Evolutionary conservation across 139 green algal species (phyloP).

Genomic region (Closterium sp.): DNA sequence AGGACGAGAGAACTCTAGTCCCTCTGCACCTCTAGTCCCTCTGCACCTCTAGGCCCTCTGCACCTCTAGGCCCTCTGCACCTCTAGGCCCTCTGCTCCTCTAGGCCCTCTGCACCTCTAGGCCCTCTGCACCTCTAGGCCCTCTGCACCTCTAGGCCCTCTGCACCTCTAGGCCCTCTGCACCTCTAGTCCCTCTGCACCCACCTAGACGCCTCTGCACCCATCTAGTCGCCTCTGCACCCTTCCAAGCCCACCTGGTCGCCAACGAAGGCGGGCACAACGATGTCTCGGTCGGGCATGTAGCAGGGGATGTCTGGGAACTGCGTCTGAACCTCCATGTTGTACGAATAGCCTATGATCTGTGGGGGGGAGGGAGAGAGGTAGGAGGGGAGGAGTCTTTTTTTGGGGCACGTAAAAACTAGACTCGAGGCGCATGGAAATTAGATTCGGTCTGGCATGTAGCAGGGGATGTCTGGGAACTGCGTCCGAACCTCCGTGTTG

Average conservation of each 20-base stretch:
- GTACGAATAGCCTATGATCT: conserved; percentile 20
- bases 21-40: too few species aligned
- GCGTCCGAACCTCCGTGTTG: background rate
- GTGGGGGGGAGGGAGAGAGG: background rate
- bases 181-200: background rate
- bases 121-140: background rate
- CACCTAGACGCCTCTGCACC: too few species aligned
- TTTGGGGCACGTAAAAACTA: background rate
- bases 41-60: too few species aligned
- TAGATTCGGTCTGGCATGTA: conserved; percentile 31
- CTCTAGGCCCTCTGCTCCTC: too few species aligned
- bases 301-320: conserved; percentile 38
- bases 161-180: too few species aligned
- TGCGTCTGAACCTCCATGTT: background rate
- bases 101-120: too few species aligned
- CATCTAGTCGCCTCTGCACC: too few species aligned
- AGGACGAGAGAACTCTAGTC: too few species aligned
- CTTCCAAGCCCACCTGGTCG: background rate
- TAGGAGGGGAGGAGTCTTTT: background rate
- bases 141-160: background rate
- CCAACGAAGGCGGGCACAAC: conserved; percentile 17
- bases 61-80: too few species aligned
- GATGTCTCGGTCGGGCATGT: conserved; percentile 37
- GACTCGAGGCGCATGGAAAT: conserved; percentile 33
- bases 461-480: conserved; percentile 27